Evolutionary conservation across 108 stramenopile genomes (phyloP).

Genomic region (Pinguiococcus pyrenoidosus): DNA sequence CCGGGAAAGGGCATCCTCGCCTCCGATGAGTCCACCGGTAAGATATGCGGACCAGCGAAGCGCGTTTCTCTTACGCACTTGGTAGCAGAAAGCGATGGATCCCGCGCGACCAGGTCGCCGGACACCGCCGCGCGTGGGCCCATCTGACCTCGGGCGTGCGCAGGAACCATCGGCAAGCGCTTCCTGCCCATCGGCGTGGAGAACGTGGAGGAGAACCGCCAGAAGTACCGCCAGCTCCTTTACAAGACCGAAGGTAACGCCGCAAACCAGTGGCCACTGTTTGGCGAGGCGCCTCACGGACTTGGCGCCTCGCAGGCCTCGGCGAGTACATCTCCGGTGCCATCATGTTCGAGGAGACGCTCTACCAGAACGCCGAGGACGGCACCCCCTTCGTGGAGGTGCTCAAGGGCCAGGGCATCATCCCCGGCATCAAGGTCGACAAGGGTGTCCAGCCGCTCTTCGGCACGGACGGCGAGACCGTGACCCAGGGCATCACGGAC

Average conservation of each 20-base stretch:
- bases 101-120: too few relatives aligned
- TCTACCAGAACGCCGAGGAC: slow-evolving; percentile 48
- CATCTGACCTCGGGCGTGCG: too few relatives aligned
- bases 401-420: slow-evolving; percentile 49
- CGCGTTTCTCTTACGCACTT: too few relatives aligned
- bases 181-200: slow-evolving; percentile 57
- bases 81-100: too few relatives aligned
- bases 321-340: slow-evolving; percentile 65
- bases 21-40: slow-evolving; percentile 29
- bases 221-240: slow-evolving; percentile 61
- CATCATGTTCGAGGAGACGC: slow-evolving; percentile 78
- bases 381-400: slow-evolving; percentile 60
- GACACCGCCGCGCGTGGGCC: too few relatives aligned
- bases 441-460: slow-evolving; percentile 36
- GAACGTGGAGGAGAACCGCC: slow-evolving; percentile 62
- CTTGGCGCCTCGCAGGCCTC: slow-evolving; percentile 22
- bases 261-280: neutral
- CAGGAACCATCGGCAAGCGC: slow-evolving; percentile 32
- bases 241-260: slow-evolving; percentile 36
- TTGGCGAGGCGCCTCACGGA: neutral
- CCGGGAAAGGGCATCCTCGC: slow-evolving; percentile 34
- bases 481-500: slow-evolving; percentile 70
- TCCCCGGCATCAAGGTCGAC: slow-evolving; percentile 74
- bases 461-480: slow-evolving; percentile 69
- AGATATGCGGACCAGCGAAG: too few relatives aligned